Conservation (phyloP, 2,329 filamentous ascomycete genomes). For the Hymenoscyphus salicellus region DNA sequence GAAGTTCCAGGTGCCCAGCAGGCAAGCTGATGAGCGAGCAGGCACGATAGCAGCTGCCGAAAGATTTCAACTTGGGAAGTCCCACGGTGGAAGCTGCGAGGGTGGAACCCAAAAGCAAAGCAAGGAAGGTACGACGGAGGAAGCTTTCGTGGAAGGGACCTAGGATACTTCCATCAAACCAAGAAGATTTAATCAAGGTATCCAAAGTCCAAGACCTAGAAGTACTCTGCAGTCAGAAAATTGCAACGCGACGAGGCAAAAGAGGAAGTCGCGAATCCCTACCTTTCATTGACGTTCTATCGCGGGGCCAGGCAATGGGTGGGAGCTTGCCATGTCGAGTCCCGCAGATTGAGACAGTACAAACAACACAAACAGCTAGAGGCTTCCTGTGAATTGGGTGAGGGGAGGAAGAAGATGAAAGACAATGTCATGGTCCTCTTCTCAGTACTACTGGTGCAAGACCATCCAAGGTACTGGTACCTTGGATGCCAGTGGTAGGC, state of each 20-base stretch:
- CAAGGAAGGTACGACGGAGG: not conserved
- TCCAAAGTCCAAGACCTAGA: not conserved
- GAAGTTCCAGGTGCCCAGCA: not conserved
- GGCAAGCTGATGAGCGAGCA: not conserved
- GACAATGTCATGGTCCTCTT: not conserved
- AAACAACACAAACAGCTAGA: not conserved
- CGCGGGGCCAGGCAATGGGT: not conserved
- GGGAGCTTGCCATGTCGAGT: not conserved
- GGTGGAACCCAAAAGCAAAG: not conserved
- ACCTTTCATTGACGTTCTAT: not conserved
- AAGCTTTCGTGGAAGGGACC: not conserved
- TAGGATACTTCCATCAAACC: not conserved
- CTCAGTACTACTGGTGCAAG: not conserved
- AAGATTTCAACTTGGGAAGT: not conserved
- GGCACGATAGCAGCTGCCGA: not conserved
- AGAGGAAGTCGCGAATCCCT: not conserved
- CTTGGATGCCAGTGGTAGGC: not conserved
- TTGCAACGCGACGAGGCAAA: not conserved
- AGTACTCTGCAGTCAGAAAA: not conserved
- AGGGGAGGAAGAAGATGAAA: not conserved
- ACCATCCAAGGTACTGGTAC: not conserved
- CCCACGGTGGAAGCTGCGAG: not conserved
- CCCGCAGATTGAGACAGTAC: not conserved
- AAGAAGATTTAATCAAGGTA: not conserved
- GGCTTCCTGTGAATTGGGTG: not conserved